Base-by-base conservation (phyloP, 495 filamentous ascomycete genomes). In the Venustampulla echinocandica region DNA sequence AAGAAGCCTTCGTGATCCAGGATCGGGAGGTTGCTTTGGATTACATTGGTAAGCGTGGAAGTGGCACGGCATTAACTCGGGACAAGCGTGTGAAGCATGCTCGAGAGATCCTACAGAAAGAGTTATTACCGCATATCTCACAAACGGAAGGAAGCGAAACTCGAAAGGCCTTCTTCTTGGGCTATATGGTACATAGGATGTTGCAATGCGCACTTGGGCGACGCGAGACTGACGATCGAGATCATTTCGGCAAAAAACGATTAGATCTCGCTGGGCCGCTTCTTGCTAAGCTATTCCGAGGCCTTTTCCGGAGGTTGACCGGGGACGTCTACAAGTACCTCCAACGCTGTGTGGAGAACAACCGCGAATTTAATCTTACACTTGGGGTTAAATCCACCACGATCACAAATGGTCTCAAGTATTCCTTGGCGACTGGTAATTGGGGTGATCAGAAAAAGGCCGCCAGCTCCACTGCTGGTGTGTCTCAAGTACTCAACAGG, bases 371-470 rank as follows among this genome's bases (percentile, higher is more conserved):
- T 66, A 87, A 88, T 46, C 68, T 96, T 15, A 85, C 82, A 15
- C 71, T 97, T 38, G 92, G 87, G 53, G 80, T 96, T 56, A 95
- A 95, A 73, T 79, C 81, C n/a, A 79, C 76, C 40, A 92, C 86
- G 9, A 73, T 99, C 46, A 93, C 90, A 4, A 90, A 90, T 61
- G 93, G 87, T 35, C 69, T 99, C 55, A 93, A 95, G 63, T 97
- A 97, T 60, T 95, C 90, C 30, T 74, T 99, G 34, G 90, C 92
- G n/a, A 99, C 92, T 6, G 92, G 92, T 47, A 99, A 99, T 65
- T 99, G 92, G 92, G 93, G 93, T 50, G 92, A 97, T 50, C 92
- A 97, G 66, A 99, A 96, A 76, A 97, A 97, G 71, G 90, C 92
- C 15, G 85, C 84, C 53, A 84, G 78, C 53, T 82, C 88, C 1